phyloP scores from a whole-genome alignment of 176 grass and related monocot species.

The Zoysia pacifica region DNA sequence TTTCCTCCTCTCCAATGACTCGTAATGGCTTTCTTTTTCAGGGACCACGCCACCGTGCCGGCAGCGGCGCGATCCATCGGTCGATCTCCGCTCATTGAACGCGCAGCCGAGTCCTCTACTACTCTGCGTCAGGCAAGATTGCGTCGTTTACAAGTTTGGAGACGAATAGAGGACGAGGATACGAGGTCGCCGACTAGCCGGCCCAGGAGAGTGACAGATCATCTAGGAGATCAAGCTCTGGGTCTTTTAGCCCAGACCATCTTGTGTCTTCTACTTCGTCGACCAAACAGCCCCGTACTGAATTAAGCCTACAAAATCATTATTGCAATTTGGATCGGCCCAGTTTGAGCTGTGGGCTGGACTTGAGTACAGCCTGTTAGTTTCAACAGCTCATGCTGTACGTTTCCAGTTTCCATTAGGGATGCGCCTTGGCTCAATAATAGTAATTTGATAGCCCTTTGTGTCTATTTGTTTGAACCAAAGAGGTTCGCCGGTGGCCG shows the following conservation, averaged over 20 bases:
- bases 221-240: no score
- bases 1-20: neutral
- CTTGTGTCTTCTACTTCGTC: no score
- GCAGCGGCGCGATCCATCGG: neutral
- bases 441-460: no score
- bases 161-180: neutral
- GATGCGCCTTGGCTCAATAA: no score
- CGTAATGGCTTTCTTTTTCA: neutral
- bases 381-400: no score
- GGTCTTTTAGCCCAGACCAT: no score
- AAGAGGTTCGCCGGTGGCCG: constrained; percentile 13
- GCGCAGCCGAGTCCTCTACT: neutral
- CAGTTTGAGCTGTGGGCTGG: neutral
- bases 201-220: no score
- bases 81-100: constrained; percentile 2
- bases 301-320: no score
- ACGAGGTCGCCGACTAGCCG: no score
- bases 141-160: neutral
- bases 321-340: neutral
- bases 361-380: neutral
- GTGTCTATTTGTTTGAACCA: no score
- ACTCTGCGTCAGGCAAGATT: neutral
- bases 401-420: no score
- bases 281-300: no score
- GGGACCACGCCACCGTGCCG: neutral